phyloP scores from a whole-genome alignment of 306 rosid genomes.

The Glycine tomentella region DNA sequence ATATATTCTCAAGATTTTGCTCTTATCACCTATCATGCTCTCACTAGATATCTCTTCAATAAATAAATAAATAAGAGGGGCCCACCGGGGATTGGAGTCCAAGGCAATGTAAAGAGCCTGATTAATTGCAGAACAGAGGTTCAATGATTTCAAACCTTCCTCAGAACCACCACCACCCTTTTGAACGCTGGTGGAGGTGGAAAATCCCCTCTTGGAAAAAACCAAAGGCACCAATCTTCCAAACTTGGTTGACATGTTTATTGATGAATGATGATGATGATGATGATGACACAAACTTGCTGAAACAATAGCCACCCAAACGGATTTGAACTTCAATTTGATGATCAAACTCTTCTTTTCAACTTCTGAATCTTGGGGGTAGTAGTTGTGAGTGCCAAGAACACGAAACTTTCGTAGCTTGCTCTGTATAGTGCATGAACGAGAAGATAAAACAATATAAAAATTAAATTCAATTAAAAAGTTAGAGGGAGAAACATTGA shows the following conservation, averaged over 20 bases:
- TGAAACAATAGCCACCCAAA: not conserved
- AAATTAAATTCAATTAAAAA: not conserved
- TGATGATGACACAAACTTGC: not conserved
- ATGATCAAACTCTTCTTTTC: not conserved
- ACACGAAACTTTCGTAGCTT: not conserved
- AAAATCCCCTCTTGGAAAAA: constrained; percentile 52
- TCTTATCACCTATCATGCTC: not conserved
- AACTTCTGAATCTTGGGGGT: constrained; percentile 6
- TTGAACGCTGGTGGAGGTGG: constrained; percentile 45
- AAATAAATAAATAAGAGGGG: not conserved
- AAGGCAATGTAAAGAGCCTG: constrained; percentile 95
- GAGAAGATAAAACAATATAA: not conserved
- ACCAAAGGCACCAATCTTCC: constrained; percentile 45
- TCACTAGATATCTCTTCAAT: not conserved
- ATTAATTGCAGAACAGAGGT: constrained; percentile 94
- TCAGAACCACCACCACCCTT: constrained; percentile 41
- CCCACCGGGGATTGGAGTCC: constrained; percentile 87
- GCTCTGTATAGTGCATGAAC: not conserved
- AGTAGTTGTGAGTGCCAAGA: not conserved
- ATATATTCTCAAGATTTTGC: not conserved
- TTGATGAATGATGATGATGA: not conserved
- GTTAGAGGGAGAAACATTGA: not conserved
- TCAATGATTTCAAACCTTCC: constrained; percentile 59
- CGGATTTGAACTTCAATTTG: constrained; percentile 7
- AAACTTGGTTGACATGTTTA: constrained; percentile 51